A percentile compares a stretch with the other conserved stretches of the same genome.
These are phyloP conservation scores for Saccharomyces hybrid DNA, from an alignment of 1,139 yeast species.

Conservation along the genomic window DNA sequence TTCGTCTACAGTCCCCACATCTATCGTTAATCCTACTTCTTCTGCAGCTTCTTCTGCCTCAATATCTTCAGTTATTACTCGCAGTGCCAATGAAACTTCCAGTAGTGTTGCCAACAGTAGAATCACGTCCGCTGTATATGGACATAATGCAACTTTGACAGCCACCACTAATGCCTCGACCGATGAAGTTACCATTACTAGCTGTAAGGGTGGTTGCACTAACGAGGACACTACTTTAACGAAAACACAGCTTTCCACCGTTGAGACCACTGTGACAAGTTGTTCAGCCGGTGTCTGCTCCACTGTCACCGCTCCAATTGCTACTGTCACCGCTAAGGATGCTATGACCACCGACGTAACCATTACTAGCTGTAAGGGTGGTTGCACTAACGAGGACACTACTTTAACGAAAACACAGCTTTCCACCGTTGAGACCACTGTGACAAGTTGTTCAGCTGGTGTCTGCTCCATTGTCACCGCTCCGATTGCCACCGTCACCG, in stretches of 20 bases:
- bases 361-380: neutral
- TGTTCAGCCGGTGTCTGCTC: neutral
- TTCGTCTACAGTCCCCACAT: conserved; percentile 16
- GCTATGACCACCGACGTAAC: neutral
- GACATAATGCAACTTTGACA: neutral
- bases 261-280: neutral
- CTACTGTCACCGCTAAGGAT: neutral
- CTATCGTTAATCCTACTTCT: conserved; percentile 5
- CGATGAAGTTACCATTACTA: neutral
- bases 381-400: neutral
- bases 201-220: neutral
- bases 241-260: neutral
- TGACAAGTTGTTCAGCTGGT: neutral
- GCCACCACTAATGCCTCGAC: neutral
- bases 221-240: neutral
- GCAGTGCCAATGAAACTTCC: neutral
- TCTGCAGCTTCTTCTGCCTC: conserved; percentile 25
- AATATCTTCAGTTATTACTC: conserved; percentile 35
- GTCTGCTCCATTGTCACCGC: neutral
- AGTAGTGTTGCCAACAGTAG: neutral
- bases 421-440: neutral
- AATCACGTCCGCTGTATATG: neutral
- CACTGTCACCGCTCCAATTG: neutral
- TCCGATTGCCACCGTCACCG: neutral
- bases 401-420: neutral